These are phyloP conservation scores for Scenedesmus sp. DNA, from an alignment of 163 green algal genomes.

Conservation along the genomic window DNA sequence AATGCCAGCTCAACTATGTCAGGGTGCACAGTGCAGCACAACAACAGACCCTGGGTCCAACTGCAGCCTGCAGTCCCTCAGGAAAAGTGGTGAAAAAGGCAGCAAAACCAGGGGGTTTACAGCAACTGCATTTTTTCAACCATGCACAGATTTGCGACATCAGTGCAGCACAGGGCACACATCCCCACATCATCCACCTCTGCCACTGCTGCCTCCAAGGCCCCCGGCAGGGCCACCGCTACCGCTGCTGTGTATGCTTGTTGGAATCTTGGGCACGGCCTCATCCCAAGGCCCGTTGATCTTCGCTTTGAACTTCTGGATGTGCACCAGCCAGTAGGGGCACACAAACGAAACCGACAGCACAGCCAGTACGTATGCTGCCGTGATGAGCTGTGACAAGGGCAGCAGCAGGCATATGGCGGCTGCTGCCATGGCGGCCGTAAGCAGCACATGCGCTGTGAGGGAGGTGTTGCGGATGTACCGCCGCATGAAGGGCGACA, in stretches of 20 bases:
- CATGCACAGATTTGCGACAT: no score
- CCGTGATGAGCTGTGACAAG: conserved; percentile 50
- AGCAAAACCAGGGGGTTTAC: no score
- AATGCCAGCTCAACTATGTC: no score
- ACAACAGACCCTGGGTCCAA: no score
- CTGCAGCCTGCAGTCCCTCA: no score
- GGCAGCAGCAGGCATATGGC: conserved; percentile 60
- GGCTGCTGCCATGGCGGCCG: conserved; percentile 50
- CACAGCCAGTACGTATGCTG: conserved; percentile 43
- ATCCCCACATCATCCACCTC: not conserved
- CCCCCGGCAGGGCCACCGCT: not conserved
- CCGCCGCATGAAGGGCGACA: conserved; percentile 78
- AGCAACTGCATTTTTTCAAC: not conserved
- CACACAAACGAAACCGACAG: conserved; percentile 72
- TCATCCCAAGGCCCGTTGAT: conserved; percentile 95
- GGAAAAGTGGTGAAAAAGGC: no score
- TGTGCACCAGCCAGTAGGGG: conserved; percentile 83
- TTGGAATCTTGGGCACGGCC: conserved; percentile 76
- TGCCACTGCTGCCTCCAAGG: not conserved
- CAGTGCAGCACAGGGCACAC: not conserved
- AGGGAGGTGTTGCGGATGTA: conserved; percentile 65
- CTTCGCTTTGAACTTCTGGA: conserved; percentile 90
- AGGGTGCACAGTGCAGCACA: no score
- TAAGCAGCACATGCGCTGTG: conserved; percentile 63
- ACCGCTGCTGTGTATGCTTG: conserved; percentile 9